These are phyloP conservation scores for Tylopilus plumbeoviolaceoides DNA, from an alignment of 768 basidiomycete genomes.

Conservation along the genomic window DNA sequence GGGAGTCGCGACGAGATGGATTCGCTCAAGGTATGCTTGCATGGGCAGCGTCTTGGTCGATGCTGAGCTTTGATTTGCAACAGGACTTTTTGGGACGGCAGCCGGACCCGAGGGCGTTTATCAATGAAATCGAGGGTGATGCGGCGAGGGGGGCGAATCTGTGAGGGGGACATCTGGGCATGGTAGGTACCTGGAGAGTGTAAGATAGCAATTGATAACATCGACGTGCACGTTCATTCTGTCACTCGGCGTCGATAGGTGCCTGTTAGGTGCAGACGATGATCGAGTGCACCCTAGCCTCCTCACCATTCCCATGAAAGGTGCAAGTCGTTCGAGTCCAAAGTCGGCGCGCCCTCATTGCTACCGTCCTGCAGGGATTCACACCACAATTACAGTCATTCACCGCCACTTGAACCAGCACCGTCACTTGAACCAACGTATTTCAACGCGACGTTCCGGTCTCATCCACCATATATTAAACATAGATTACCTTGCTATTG, in stretches of 20 bases:
- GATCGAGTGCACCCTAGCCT: no score
- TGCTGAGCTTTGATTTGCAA: neutral
- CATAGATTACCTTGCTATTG: no score
- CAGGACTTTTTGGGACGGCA: conserved; percentile 76
- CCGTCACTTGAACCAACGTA: no score
- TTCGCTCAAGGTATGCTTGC: neutral
- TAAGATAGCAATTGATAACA: neutral
- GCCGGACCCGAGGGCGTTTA: conserved; percentile 72
- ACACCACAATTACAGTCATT: no score
- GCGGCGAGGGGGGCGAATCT: neutral
- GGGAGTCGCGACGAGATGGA: conserved; percentile 30
- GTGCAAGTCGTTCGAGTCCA: no score
- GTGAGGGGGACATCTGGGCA: neutral
- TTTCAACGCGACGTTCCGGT: no score
- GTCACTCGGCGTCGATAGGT: neutral
- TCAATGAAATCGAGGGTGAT: conserved; percentile 48
- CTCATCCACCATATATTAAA: no score
- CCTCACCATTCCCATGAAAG: no score
- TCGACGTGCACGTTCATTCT: neutral
- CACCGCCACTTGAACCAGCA: no score
- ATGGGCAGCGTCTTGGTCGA: neutral
- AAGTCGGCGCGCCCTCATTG: no score
- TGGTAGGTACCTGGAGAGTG: neutral
- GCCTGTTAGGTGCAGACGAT: neutral
- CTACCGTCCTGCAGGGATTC: no score